Evolutionary conservation across 257 asterid genomes (phyloP).

Genomic region (Cruciata laevipes): DNA sequence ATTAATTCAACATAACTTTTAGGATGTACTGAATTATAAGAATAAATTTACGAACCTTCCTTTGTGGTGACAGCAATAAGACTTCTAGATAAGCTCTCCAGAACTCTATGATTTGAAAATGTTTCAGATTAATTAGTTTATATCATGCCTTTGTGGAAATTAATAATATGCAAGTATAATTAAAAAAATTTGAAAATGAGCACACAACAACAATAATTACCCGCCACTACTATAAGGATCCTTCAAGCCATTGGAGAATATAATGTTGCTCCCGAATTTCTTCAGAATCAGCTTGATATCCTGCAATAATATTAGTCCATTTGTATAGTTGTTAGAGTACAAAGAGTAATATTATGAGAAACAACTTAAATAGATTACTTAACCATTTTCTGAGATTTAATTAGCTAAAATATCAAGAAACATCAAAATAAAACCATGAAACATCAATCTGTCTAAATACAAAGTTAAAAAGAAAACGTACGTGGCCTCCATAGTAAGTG

Average conservation of each 20-base stretch:
- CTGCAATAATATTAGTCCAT: slow-evolving; percentile 13
- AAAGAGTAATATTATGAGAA: background rate
- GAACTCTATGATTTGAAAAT: slow-evolving; percentile 26
- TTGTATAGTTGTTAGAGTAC: background rate
- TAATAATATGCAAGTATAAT: background rate
- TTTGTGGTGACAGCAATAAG: slow-evolving; percentile 40
- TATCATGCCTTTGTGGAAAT: background rate
- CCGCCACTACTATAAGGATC: slow-evolving; percentile 47
- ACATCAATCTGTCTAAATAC: no score
- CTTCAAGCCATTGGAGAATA: slow-evolving; percentile 43
- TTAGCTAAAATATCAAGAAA: no score
- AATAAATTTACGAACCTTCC: slow-evolving; percentile 32
- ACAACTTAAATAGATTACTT: background rate
- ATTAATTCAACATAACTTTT: background rate
- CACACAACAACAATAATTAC: slow-evolving; percentile 12
- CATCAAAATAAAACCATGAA: no score
- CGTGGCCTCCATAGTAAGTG: slow-evolving; percentile 40
- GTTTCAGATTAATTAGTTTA: background rate
- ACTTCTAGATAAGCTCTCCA: slow-evolving; percentile 36
- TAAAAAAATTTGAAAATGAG: background rate
- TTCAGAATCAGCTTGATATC: slow-evolving; percentile 37
- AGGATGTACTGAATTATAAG: background rate
- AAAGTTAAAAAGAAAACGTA: slow-evolving; percentile 5
- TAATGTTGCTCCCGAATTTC: slow-evolving; percentile 38
- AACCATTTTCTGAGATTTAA: no score